phyloP scores from a whole-genome alignment of 2,329 filamentous ascomycete genomes.

The Cladosporium oxysporum region DNA sequence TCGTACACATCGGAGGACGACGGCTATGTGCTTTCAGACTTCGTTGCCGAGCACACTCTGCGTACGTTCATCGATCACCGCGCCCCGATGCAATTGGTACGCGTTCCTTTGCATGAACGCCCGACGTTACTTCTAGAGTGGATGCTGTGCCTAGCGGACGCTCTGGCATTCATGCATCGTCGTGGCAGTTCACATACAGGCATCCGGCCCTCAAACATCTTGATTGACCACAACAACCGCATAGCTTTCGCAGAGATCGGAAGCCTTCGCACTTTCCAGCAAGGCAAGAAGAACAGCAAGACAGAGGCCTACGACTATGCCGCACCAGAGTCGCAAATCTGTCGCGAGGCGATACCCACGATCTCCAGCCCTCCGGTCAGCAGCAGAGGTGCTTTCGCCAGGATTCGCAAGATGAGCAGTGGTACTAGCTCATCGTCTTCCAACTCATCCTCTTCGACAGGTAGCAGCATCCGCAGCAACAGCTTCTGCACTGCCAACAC shows the following conservation, averaged over 20 bases:
- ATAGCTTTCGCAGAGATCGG: slow-evolving; percentile 68
- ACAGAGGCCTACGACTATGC: slow-evolving; percentile 73
- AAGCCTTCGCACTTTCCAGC: slow-evolving; percentile 51
- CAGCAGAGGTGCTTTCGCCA: slow-evolving; percentile 33
- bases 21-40: slow-evolving; percentile 68
- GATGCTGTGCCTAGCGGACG: slow-evolving; percentile 72
- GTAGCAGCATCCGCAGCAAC: slow-evolving; percentile 34
- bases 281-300: slow-evolving; percentile 59
- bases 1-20: slow-evolving; percentile 67
- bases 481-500: slow-evolving; percentile 30
- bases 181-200: slow-evolving; percentile 65
- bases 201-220: slow-evolving; percentile 70
- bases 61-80: slow-evolving; percentile 65
- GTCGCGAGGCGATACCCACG: slow-evolving; percentile 44
- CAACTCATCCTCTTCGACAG: slow-evolving; percentile 31
- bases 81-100: slow-evolving; percentile 63
- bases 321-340: slow-evolving; percentile 65
- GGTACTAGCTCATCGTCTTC: slow-evolving; percentile 35
- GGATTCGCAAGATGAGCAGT: slow-evolving; percentile 35
- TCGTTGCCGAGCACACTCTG: slow-evolving; percentile 66
- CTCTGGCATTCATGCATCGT: slow-evolving; percentile 67
- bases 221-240: slow-evolving; percentile 65
- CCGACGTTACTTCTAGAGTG: slow-evolving; percentile 67
- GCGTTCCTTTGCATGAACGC: slow-evolving; percentile 61
- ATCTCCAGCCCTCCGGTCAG: slow-evolving; percentile 33